Evolutionary conservation across 2,329 filamentous ascomycete genomes (phyloP), one percentile per base, ranked within the genome.

Genomic region (Pseudogymnoascus sp.): DNA sequence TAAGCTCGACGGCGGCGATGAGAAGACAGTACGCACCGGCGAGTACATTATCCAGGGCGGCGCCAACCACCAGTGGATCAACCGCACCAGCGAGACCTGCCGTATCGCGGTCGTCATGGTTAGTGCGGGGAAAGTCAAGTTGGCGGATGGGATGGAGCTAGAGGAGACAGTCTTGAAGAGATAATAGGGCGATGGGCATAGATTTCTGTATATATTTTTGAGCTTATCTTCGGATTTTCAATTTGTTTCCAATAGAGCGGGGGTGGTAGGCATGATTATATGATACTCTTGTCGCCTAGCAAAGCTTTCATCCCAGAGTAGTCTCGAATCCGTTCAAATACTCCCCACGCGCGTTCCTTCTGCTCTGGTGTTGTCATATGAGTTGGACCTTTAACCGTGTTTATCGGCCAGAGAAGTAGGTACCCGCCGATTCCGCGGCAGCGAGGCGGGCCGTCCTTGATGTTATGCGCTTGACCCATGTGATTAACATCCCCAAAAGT

Each of bases 31-130:
- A 2, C 64, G 63, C 29, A 66, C 68, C 2, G 77, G 77, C 10
- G 77, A 80, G 45, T 66, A 74, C n/a, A 68, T 78, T 35, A 70
- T 79, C 0, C 74, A 78, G 67, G 69, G 75, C 41, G 78, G 78
- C 0, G 73, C 72, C 10, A 78, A 76, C 60, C 78, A 81, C 64
- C 65, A 69, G n/a, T 81, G 78, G 76, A 67, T 72, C 14, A 80
- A 81, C 63, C 70, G 73, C 14, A 71, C 72, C 0, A 65, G 70
- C 2, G 72, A 74, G 52, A 64, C 72, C 14, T 78, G 75, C 59
- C 70, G 74, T 23, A 70, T 79, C 0, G 66, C 77, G 43, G 75
- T 72, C 61, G 73, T 79, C 39, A 73, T 75, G 72, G 67, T 80
- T 3, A 74, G 73, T 6, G 71, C 74, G 14, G 72, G 78, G 55